Evolutionary conservation across 139 green algal species (phyloP), one percentile per base, ranked within the genome.

Genomic region (Chlamydomonas incerta): DNA sequence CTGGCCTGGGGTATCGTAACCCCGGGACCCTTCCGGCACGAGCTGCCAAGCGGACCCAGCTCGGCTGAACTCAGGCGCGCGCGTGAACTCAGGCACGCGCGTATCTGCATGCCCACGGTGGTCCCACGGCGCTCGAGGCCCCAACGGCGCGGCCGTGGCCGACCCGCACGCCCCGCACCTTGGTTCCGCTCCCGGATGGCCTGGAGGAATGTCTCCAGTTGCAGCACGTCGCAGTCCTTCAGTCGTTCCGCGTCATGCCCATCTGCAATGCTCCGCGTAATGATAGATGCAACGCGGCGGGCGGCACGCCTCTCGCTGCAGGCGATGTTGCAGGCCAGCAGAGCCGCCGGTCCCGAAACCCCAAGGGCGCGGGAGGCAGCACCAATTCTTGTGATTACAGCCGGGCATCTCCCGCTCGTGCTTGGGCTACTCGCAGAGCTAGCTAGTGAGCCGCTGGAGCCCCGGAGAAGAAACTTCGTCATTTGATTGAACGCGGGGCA

Each of bases 161-260:
- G 37, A 17, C 65, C 24, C 34, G 11, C 8, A 15, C 37, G 26
- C n/a, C 6, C 33, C 67, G 26, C 28, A 75, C 72, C 63, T 46
- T 75, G 72, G 6, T 46, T 52, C 57, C 63, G 66, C 55, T 73
- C 67, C 29, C 66, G 76, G 80, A 74, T 83, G 3, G 37, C 35
- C 24, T 69, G 52, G 26, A 90, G 66, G 73, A 90, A 90, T 3
- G 26, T 75, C 80, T 90, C 86, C 37, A 90, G 55, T 37, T 85
- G 80, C 14, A 87, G 47, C 6, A 75, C 47, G 21, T 85, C 75
- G 66, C 79, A 76, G 34, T 85, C 79, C 79, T 85, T 85, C 11
- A 85, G 60, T 9, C 79, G 79, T 8, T 75, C 29, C 20, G 65
- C 65, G 34, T 85, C 65, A 23, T 85, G 79, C 1, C 79, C 79